Evolutionary conservation across 2,329 filamentous ascomycete genomes (phyloP), one percentile per base, ranked within the genome.

Genomic region (Fusarium torulosum): DNA sequence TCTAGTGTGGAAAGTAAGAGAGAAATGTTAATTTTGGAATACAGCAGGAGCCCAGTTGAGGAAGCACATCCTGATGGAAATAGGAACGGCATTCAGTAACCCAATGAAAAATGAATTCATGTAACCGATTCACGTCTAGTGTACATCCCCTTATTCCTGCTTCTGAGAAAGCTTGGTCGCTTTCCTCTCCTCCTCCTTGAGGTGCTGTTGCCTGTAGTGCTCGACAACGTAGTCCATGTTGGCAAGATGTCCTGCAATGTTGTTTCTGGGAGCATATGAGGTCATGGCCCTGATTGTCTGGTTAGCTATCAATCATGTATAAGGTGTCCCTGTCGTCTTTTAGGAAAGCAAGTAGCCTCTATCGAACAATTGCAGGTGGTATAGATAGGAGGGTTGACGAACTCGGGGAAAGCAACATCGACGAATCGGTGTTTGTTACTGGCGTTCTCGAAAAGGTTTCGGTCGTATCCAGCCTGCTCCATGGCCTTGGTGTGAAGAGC

Each of bases 401-500:
- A 89, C 86, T 89, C 86, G 43, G 86, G 86, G 67, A 78, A 86
- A 69, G 82, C 81, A 68, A 88, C 80, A 64, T 88, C 85, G 69
- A 85, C 77, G 68, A 80, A 81, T 66, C 73, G 75, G 75, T 80
- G 81, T 74, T 80, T 80, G 70, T 78, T 74, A 35, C 74, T 76
- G 53, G 76, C 78, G 70, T 83, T 79, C 70, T 81, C 75, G 69
- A 88, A 83, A 51, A 88, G 79, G 69, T 87, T 84, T 73, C 82
- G 84, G 78, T 88, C 86, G 74, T 81, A 84, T 42, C 84, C 84
- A 43, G 86, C 86, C 79, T 88, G 85, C 75, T 88, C 83, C 67
- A 84, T 72, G 21, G 82, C 76, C 55, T 81, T 80, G 40, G 83
- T 84, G 76, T 85, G 85, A 53, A 86, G 75, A 27, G 80, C 75